A percentile compares a stretch with the other conserved stretches of the same genome.
phyloP scores from a whole-genome alignment of 2,329 filamentous ascomycete species.

The Keithomyces neogunnii region DNA sequence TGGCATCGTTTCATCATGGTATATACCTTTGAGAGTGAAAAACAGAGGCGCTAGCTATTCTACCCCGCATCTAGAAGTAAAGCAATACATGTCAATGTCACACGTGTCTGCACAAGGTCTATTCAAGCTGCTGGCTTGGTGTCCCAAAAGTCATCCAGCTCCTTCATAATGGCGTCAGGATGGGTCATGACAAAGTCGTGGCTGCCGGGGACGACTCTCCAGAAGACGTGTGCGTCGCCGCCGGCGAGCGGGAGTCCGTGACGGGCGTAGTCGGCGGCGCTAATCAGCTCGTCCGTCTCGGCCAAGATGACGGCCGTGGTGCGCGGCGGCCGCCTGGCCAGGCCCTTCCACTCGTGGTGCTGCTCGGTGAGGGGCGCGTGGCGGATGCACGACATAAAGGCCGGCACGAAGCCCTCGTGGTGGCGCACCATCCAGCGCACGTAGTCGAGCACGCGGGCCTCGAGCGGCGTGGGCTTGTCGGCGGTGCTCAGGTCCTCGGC shows the following conservation, averaged over 20 bases:
- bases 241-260: conserved; percentile 44
- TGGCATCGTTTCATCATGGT: not conserved
- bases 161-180: conserved; percentile 31
- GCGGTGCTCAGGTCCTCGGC: conserved; percentile 11
- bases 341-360: conserved; percentile 38
- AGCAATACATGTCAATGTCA: not conserved
- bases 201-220: conserved; percentile 42
- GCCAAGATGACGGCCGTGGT: conserved; percentile 46
- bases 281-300: conserved; percentile 41
- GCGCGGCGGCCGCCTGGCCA: conserved; percentile 32
- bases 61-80: not conserved
- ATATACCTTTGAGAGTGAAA: not conserved
- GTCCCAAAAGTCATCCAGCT: conserved; percentile 41
- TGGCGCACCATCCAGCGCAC: conserved; percentile 50
- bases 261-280: conserved; percentile 37
- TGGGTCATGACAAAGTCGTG: conserved; percentile 59
- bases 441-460: conserved; percentile 38
- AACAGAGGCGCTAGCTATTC: not conserved
- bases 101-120: not conserved
- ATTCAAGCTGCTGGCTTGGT: conserved; percentile 2
- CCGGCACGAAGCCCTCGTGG: conserved; percentile 49
- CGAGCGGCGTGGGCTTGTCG: conserved; percentile 26
- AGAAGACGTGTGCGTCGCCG: conserved; percentile 39
- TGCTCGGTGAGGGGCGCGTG: conserved; percentile 45
- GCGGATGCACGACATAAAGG: conserved; percentile 51